phyloP scores from a whole-genome alignment of 352 stramenopile species.

The Phytophthora pluvialis region DNA sequence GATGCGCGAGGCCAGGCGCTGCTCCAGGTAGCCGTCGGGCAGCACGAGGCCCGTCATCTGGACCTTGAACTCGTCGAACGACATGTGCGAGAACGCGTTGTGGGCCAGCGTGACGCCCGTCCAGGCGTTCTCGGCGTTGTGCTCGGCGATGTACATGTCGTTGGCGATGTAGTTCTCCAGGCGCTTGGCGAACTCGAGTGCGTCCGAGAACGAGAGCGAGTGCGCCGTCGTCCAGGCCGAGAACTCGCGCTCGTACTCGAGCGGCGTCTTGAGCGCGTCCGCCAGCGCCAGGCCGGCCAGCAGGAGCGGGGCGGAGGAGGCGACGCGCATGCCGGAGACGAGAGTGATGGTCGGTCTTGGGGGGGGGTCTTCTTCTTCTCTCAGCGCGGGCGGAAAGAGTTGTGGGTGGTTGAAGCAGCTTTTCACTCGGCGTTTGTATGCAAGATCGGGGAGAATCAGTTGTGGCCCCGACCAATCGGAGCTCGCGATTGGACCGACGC shows the following conservation, averaged over 20 bases:
- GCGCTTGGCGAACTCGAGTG: slow-evolving; percentile 72
- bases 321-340: slow-evolving; percentile 23
- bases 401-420: slow-evolving; percentile 36
- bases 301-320: slow-evolving; percentile 20
- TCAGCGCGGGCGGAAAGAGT: slow-evolving; percentile 18
- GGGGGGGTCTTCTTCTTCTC: not conserved
- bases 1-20: slow-evolving; percentile 55
- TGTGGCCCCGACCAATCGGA: slow-evolving; percentile 28
- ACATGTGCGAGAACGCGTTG: slow-evolving; percentile 91
- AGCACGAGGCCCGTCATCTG: slow-evolving; percentile 64
- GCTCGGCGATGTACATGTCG: slow-evolving; percentile 88
- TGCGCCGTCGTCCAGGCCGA: slow-evolving; percentile 66
- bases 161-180: slow-evolving; percentile 85
- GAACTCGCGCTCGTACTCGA: slow-evolving; percentile 81
- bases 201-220: slow-evolving; percentile 55
- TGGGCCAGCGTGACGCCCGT: slow-evolving; percentile 72
- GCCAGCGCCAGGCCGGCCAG: slow-evolving; percentile 38
- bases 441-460: slow-evolving; percentile 36
- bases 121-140: slow-evolving; percentile 79
- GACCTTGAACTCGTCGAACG: slow-evolving; percentile 94
- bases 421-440: slow-evolving; percentile 29
- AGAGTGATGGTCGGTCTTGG: slow-evolving; percentile 17
- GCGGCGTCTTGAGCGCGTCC: slow-evolving; percentile 56
- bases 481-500: not conserved
- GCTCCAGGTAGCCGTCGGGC: slow-evolving; percentile 63